Evolutionary conservation across 768 basidiomycete genomes (phyloP), one percentile per base, ranked within the genome.

Genomic region (Amanita pallidorosea): DNA sequence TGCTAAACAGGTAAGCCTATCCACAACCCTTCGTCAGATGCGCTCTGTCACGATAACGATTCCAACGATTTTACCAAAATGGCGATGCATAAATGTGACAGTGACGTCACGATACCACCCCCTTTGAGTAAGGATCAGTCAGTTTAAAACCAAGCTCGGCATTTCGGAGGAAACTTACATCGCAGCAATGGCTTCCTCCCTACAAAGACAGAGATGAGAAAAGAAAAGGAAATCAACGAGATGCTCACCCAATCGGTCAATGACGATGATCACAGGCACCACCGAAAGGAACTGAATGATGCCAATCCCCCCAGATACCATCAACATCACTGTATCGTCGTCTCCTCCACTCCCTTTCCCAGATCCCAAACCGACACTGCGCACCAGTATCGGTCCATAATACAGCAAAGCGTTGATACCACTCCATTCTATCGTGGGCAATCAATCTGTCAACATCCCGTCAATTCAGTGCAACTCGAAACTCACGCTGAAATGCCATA

Each of bases 361-460:
- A 37, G 47, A 37, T 18, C 68, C 66, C 23, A 89, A 54, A 4
- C 85, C 87, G 40, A 90, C 71, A 45, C 69, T 79, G 29, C 63
- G 72, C 42, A 89, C 75, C 2, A 91, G 70, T 0, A 78, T 80
- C 1, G 88, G 88, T 0, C 87, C 88, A 56, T 88, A 91, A 58
- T 90, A 91, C 7, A 90, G 68, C 29, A 91, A 61, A 8, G 88
- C 87, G 58, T 90, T 91, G 55, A 90, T 91, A 2, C 88, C 88
- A 52, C 80, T 83, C 88, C 88, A 90, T 67, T 90, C 87, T 90
- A 27, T n/a, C n/a, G n/a, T n/a, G n/a, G n/a, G n/a, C n/a, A n/a
- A n/a, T n/a, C n/a, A n/a, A n/a, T n/a, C n/a, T n/a, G n/a, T n/a
- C n/a, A n/a, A n/a, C n/a, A n/a, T n/a, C n/a, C n/a, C n/a, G n/a